Evolutionary conservation across 805 yeast genomes (phyloP).

Genomic region (Candida krabiensis): DNA sequence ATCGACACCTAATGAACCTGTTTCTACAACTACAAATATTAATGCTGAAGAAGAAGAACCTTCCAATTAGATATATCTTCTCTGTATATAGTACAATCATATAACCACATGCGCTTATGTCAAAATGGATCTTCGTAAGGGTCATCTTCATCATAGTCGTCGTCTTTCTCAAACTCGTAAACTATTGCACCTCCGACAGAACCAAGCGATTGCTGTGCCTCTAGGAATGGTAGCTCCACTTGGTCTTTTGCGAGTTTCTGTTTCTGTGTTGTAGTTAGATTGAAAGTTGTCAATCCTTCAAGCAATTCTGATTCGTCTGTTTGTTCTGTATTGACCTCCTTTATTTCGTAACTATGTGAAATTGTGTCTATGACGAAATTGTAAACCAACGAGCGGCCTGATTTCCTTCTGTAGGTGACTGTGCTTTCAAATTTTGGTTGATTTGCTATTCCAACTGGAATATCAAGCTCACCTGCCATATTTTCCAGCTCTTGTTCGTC

Average conservation of each 20-base stretch:
- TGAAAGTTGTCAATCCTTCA: constrained; percentile 83
- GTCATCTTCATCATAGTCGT: constrained; percentile 97
- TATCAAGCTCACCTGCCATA: constrained; percentile 37
- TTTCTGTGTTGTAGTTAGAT: constrained; percentile 68
- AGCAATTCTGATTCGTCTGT: constrained; percentile 52
- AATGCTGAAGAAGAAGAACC: constrained; percentile 18
- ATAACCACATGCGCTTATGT: constrained; percentile 6
- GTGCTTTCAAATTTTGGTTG: constrained; percentile 43
- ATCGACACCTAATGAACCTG: neutral
- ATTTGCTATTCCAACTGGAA: constrained; percentile 55
- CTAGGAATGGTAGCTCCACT: constrained; percentile 88
- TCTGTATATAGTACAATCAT: neutral
- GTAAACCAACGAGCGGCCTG: constrained; percentile 74
- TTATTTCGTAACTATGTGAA: constrained; percentile 41
- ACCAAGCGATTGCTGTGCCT: constrained; percentile 72
- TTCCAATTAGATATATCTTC: constrained; percentile 2
- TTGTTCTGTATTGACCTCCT: constrained; percentile 28
- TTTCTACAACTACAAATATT: constrained; percentile 3
- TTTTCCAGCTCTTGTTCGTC: constrained; percentile 47
- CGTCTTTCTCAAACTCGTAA: constrained; percentile 93
- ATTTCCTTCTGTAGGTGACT: constrained; percentile 72
- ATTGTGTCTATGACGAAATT: constrained; percentile 51
- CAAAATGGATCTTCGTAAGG: constrained; percentile 95
- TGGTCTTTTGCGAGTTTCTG: constrained; percentile 79
- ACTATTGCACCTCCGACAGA: constrained; percentile 91